phyloP scores from a whole-genome alignment of 495 filamentous ascomycete genomes.

The Filosporella fistucella region DNA sequence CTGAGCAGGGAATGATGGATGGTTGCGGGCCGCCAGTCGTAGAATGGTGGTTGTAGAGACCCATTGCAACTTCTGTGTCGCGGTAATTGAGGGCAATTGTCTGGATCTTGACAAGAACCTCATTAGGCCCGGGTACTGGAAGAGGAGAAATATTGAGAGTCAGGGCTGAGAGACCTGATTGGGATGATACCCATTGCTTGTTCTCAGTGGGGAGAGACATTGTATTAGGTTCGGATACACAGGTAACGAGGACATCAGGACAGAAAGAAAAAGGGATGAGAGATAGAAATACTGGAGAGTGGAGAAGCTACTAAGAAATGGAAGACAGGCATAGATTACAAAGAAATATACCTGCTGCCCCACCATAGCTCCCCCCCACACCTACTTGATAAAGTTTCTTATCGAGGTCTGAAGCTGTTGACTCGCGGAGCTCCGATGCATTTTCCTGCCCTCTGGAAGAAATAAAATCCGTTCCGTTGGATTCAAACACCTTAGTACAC shows the following conservation, averaged over 20 bases:
- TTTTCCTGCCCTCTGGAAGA: no score
- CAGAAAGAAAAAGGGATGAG: not conserved
- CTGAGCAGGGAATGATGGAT: conserved; percentile 36
- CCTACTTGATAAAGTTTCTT: no score
- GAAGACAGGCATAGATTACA: no score
- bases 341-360: no score
- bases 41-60: conserved; percentile 51
- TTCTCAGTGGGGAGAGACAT: conserved; percentile 21
- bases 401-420: no score
- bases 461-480: no score
- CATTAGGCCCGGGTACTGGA: conserved; percentile 35
- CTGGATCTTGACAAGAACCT: conserved; percentile 53
- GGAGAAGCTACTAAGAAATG: no score
- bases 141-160: conserved; percentile 34
- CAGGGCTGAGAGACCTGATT: conserved; percentile 47
- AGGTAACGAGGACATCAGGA: not conserved
- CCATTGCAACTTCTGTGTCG: conserved; percentile 52
- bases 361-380: no score
- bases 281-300: no score
- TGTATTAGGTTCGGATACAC: conserved; percentile 2
- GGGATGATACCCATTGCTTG: conserved; percentile 44
- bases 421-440: no score
- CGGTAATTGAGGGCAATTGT: conserved; percentile 56
- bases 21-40: conserved; percentile 28
- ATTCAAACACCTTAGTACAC: no score